Base-by-base conservation (phyloP, 495 filamentous ascomycete genomes). In the Penicillium angulare region DNA sequence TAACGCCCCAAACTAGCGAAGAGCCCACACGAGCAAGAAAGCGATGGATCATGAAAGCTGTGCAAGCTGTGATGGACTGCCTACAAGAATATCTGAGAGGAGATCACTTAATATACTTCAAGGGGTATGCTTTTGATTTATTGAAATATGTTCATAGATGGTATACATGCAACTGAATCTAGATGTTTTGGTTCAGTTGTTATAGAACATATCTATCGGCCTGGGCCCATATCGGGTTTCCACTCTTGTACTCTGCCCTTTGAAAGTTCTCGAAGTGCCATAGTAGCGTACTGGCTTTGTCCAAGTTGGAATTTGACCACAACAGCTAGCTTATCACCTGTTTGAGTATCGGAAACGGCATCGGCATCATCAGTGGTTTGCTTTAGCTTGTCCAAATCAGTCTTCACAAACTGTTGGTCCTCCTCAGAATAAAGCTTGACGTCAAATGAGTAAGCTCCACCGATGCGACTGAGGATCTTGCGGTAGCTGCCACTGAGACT, bases 401-500 rank as follows among this genome's bases (percentile, higher is more conserved):
- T 98, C 47, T 83, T 77, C 2, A 95, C 88, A 57, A 96, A 80
- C 63, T 97, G 90, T 72, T 95, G 82, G 3, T 85, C 79, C 15
- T 90, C 88, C 26, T 79, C 63, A 3, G 61, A 63, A 58, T 96
- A 97, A 3, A 73, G 59, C 57, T 76, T 84, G 10, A 96, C 73
- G 41, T 90, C 82, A 45, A 79, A 88, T 3, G 76, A 79, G 53
- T 87, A 81, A 15, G 73, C 67, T 13, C 65, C 52, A 0, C 73
- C 71, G 56, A 82, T 79, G 20, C 80, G 79, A n/a, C 82, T 87
- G 47, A 98, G 75, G 5, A 97, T 47, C 63, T 92, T 91, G 49
- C 93, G 79, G 60, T 98, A 98, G 35, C 82, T 82, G 2, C 93
- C 93, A 52, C 84, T 89, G n/a, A 98, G 78, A 67, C 87, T 92